Evolutionary conservation across 345 rosid species (phyloP), one percentile per base, ranked within the genome.

Genomic region (Bruguiera sexangula): DNA sequence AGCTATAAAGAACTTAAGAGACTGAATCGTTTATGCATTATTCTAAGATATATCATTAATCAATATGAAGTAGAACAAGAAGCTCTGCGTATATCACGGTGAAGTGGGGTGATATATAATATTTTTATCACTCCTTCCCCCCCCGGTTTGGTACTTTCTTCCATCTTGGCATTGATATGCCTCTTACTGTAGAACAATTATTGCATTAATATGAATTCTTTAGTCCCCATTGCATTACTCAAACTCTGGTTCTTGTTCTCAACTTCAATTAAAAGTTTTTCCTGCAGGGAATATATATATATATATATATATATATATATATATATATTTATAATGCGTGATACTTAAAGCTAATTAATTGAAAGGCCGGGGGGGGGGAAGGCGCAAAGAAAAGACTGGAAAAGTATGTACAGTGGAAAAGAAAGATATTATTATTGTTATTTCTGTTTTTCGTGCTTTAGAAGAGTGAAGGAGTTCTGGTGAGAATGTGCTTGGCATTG

Each of bases 371-470:
- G 27, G 53, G 20, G 15, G 2, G 37, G 19, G 32, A 29, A 31
- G 34, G 31, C n/a, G 5, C 48, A 51, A 29, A 30, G 16, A 20
- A 69, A 22, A 27, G 15, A 19, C 7, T 8, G 22, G 48, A 60
- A 60, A 69, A 21, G 65, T 15, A 20, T 19, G 36, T 13, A 13
- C 1, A 13, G 8, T 46, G 4, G 65, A 29, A 29, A 57, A 69
- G 27, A 31, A 59, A 8, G n/a, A 20, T 2, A 46, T 20, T 30
- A 43, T 2, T 43, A 13, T 43, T 46, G 2, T 68, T 59, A 30
- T 68, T 46, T 63, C 21, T 31, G 58, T 37, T 60, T 59, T 46
- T 52, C 21, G 3, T 65, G 67, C 27, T 62, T 51, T 51, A 15
- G 34, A 60, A 59, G 10, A 6, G 26, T 1, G 7, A 0, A 21